Evolutionary conservation across 768 basidiomycete species (phyloP), one percentile per base, ranked within the genome.

Genomic region (Trametes elegans): DNA sequence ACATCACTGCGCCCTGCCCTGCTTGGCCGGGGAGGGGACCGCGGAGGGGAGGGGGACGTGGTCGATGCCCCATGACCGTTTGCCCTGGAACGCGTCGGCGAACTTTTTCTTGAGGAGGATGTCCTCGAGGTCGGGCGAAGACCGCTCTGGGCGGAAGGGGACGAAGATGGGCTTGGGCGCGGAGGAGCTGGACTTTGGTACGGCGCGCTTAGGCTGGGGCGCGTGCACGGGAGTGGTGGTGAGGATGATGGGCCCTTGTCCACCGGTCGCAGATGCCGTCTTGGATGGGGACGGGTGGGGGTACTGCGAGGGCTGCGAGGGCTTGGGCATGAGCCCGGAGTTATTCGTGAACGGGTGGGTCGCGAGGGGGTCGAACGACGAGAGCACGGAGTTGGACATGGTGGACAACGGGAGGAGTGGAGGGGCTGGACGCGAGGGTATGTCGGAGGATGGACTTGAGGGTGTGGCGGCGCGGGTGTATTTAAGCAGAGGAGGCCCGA

Each of bases 311-410:
- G 80, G 80, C 26, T 66, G 64, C 9, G 79, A 74, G 47, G 80
- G 75, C 49, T 67, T 68, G 27, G 73, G 70, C 24, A 68, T 46
- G n/a, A 66, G 52, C 24, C 68, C 66, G 38, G 68, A 67, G 61
- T 61, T 64, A 64, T 73, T 71, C 34, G 80, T 83, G 74, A 84
- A 85, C 9, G 82, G 80, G 65, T 85, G 81, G 18, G 73, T 75
- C 19, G 77, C 79, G 63, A 79, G 79, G 35, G 82, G 82, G 71
- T 85, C 73, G 62, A 85, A 84, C 21, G 79, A 78, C 19, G 71
- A 68, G 61, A 70, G 68, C 23, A 62, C 53, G 32, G 67, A 62
- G 28, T 66, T 60, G 44, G 71, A 63, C 69, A 69, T 69, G 53
- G 36, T 53, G 55, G 56, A 19, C 40, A 7, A 21, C 39, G 41